Evolutionary conservation across 139 green algal species (phyloP).

Genomic region (Tetratostichococcus sp.): DNA sequence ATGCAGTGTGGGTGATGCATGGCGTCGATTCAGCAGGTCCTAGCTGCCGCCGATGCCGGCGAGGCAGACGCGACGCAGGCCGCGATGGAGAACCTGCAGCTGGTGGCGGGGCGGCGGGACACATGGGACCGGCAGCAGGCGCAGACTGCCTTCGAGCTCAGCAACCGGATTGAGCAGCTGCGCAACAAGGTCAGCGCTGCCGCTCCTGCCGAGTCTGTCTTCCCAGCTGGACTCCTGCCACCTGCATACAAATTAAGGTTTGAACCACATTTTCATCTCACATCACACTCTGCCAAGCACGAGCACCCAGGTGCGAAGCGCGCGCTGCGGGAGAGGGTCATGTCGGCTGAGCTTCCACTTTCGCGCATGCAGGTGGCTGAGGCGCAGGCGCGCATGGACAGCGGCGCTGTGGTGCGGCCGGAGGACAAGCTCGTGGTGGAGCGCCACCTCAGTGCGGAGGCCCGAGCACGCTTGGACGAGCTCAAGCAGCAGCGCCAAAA

Average conservation of each 20-base stretch:
- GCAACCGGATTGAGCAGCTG: neutral
- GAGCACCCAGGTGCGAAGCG: too few relatives aligned
- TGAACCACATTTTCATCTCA: too few relatives aligned
- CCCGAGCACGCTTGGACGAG: too few relatives aligned
- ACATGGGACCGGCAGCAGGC: neutral
- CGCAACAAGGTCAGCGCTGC: neutral
- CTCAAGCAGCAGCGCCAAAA: too few relatives aligned
- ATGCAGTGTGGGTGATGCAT: too few relatives aligned
- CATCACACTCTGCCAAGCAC: too few relatives aligned
- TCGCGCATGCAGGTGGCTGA: neutral
- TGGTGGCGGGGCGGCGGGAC: neutral
- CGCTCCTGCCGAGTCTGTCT: too few relatives aligned
- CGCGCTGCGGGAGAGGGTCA: too few relatives aligned
- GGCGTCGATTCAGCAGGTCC: neutral
- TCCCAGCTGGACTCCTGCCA: too few relatives aligned
- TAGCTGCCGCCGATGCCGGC: neutral
- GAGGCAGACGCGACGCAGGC: neutral
- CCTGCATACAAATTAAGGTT: too few relatives aligned
- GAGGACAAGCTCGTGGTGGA: neutral
- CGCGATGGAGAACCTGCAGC: neutral
- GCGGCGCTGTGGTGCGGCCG: neutral
- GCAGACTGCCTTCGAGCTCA: neutral
- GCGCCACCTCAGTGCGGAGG: neutral
- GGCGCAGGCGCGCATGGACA: neutral
- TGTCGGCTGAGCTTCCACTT: too few relatives aligned